These are phyloP conservation scores for Penicillium tannophilum DNA, from an alignment of 495 filamentous ascomycete species.

Conservation along the genomic window DNA sequence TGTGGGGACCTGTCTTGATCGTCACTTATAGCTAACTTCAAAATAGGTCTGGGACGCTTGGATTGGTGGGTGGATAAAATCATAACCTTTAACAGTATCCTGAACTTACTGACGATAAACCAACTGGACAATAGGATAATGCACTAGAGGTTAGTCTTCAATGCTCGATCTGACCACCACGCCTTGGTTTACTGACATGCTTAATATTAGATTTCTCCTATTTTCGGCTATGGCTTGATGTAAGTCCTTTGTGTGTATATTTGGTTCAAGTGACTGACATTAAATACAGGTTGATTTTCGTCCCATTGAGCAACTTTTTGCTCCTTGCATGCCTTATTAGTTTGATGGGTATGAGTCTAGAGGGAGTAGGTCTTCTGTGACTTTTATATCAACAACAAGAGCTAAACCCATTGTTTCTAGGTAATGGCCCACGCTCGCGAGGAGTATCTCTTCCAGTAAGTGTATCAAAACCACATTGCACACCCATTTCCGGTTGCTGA, in stretches of 20 bases:
- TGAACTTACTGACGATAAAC: slow-evolving; percentile 43
- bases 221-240: slow-evolving; percentile 51
- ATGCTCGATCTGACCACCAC: slow-evolving; percentile 41
- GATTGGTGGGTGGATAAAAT: slow-evolving; percentile 64
- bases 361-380: slow-evolving; percentile 61
- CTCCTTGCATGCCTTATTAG: slow-evolving; percentile 90
- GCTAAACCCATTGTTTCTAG: slow-evolving; percentile 37
- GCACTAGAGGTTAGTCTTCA: slow-evolving; percentile 46
- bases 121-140: slow-evolving; percentile 54
- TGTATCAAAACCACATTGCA: slow-evolving; percentile 7
- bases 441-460: slow-evolving; percentile 84
- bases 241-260: slow-evolving; percentile 27
- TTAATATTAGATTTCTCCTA: slow-evolving; percentile 51
- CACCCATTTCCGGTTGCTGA: slow-evolving; percentile 6
- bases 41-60: slow-evolving; percentile 70
- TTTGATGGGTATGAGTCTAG: slow-evolving; percentile 87
- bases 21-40: slow-evolving; percentile 38
- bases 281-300: slow-evolving; percentile 64
- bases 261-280: slow-evolving; percentile 13
- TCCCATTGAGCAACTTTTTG: slow-evolving; percentile 85
- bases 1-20: slow-evolving; percentile 32
- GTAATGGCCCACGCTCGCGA: slow-evolving; percentile 64
- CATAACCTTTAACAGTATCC: slow-evolving; percentile 10
- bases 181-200: slow-evolving; percentile 42
- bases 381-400: neutral